Evolutionary conservation across 805 yeast species (phyloP).

Genomic region (Cyberlindnera meyerae): DNA sequence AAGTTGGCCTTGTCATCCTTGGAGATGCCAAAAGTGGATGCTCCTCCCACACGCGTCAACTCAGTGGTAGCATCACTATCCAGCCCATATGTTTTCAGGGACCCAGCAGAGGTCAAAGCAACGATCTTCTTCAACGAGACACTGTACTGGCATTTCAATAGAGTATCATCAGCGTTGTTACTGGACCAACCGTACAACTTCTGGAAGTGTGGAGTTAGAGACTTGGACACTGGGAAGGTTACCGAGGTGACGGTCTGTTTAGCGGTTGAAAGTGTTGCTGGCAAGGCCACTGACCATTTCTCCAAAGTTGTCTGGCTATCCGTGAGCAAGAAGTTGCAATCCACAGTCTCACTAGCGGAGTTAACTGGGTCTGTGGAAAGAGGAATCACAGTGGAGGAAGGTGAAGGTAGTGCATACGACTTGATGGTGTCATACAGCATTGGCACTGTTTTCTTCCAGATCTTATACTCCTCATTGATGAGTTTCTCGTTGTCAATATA

Average conservation of each 20-base stretch:
- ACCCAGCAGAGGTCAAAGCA: too few species aligned
- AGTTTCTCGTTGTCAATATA: slow-evolving; percentile 57
- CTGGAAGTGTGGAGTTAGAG: slow-evolving; percentile 6
- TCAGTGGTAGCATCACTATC: too few species aligned
- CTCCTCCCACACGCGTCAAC: too few species aligned
- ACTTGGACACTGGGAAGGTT: slow-evolving; percentile 7
- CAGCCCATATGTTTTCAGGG: too few species aligned
- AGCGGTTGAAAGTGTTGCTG: slow-evolving; percentile 46
- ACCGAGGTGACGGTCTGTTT: slow-evolving; percentile 20
- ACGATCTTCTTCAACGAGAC: too few species aligned
- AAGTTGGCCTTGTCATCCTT: slow-evolving; percentile 36
- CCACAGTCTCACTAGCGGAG: slow-evolving; percentile 28
- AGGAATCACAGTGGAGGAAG: slow-evolving; percentile 57
- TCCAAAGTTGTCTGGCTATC: slow-evolving; percentile 39
- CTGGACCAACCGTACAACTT: slow-evolving; percentile 52
- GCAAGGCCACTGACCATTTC: slow-evolving; percentile 31
- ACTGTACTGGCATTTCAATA: too few species aligned
- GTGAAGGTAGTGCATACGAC: slow-evolving; percentile 52
- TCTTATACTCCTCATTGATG: slow-evolving; percentile 69
- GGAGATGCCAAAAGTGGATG: background rate
- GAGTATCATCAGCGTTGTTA: too few species aligned
- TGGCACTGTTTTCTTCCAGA: slow-evolving; percentile 84
- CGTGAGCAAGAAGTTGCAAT: slow-evolving; percentile 39
- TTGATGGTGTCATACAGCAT: slow-evolving; percentile 65
- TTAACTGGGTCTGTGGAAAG: slow-evolving; percentile 33